Conservation (phyloP, 1,139 yeast genomes). For the Geotrichum phurueaensis region DNA sequence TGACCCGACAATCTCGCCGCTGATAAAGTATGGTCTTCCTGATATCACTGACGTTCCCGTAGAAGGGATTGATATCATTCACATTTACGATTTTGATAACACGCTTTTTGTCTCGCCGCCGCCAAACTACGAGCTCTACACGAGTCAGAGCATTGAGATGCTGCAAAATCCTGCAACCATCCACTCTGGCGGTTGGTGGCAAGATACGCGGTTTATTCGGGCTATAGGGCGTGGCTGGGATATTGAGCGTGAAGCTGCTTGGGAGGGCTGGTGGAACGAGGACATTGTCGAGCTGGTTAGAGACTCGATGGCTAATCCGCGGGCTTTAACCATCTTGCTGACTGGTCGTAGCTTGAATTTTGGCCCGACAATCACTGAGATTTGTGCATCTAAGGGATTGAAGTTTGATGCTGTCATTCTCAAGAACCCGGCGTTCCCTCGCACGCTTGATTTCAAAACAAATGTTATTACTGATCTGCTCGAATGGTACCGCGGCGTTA, state of each 20-base stretch:
- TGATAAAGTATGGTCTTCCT: neutral
- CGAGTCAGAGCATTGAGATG: conserved; percentile 30
- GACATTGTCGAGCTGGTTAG: conserved; percentile 36
- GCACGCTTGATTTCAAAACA: conserved; percentile 38
- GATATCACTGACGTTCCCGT: neutral
- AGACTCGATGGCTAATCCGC: conserved; percentile 33
- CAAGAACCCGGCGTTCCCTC: conserved; percentile 25
- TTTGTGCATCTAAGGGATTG: conserved; percentile 30
- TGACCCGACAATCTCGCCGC: neutral
- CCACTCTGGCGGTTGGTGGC: conserved; percentile 46
- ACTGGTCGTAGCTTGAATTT: conserved; percentile 40
- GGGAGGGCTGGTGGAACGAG: conserved; percentile 42
- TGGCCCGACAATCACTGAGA: conserved; percentile 27
- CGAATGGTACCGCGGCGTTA: conserved; percentile 29
- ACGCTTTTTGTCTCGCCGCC: conserved; percentile 43
- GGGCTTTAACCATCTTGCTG: conserved; percentile 38
- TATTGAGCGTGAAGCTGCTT: conserved; percentile 25
- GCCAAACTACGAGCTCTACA: conserved; percentile 39
- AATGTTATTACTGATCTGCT: conserved; percentile 36
- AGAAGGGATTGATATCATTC: conserved; percentile 44
- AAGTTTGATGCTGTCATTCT: conserved; percentile 39
- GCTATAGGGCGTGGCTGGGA: conserved; percentile 37
- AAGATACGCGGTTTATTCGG: conserved; percentile 34
- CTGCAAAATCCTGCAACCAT: conserved; percentile 30
- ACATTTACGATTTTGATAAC: conserved; percentile 46